A percentile compares a stretch with the other conserved stretches of the same genome.
These are phyloP conservation scores for Oryza rufipogon DNA, from an alignment of 176 grass and related monocot species.

Conservation along the genomic window DNA sequence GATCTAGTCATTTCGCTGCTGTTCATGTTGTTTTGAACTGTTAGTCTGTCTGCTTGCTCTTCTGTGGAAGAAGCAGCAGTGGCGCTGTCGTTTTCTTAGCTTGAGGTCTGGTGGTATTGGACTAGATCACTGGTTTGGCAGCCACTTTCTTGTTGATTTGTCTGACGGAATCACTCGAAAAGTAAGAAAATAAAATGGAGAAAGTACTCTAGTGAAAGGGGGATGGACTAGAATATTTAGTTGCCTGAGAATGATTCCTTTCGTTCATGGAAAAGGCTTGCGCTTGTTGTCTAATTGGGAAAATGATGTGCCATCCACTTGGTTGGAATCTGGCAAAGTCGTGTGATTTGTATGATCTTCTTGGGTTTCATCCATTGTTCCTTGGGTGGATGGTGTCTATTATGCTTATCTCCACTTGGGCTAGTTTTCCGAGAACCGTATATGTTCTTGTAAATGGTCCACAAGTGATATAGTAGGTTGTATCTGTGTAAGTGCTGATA, in stretches of 20 bases:
- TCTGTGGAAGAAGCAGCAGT: neutral
- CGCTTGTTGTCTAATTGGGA: neutral
- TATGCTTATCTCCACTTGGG: neutral
- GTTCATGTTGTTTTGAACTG: neutral
- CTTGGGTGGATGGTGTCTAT: neutral
- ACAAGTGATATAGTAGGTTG: neutral
- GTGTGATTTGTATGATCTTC: neutral
- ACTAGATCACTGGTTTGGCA: slow-evolving; percentile 7
- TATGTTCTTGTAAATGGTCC: slow-evolving; percentile 12
- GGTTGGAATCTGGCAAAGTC: neutral
- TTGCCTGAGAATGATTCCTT: neutral
- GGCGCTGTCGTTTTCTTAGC: neutral
- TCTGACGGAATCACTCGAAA: neutral
- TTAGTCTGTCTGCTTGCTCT: neutral
- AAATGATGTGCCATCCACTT: neutral
- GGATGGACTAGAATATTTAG: neutral
- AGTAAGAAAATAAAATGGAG: neutral
- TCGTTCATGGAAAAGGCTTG: neutral
- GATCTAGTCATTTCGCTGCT: neutral
- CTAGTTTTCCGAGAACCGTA: neutral
- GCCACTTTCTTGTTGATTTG: slow-evolving; percentile 3
- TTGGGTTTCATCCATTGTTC: neutral
- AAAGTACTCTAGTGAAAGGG: neutral
- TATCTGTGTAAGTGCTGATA: neutral
- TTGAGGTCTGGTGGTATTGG: neutral